A percentile compares a stretch with the other conserved stretches of the same genome.
phyloP scores from a whole-genome alignment of 768 basidiomycete species.

The Mycena kentingensis region DNA sequence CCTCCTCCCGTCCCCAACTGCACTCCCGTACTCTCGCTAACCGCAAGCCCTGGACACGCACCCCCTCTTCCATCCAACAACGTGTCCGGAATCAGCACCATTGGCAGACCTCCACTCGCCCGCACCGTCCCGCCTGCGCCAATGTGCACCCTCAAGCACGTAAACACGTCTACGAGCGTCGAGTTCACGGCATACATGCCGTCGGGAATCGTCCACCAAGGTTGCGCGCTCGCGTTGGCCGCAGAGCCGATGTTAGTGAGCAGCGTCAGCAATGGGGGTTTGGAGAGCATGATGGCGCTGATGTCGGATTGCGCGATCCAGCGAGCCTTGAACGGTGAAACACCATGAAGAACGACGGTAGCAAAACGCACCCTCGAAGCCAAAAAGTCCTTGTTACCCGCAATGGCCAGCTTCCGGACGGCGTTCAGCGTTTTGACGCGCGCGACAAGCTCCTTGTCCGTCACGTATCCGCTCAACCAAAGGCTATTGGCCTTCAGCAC shows the following conservation, averaged over 20 bases:
- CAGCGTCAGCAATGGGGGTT: conserved; percentile 57
- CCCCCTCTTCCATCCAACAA: conserved; percentile 23
- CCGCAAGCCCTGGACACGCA: conserved; percentile 19
- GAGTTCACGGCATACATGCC: conserved; percentile 43
- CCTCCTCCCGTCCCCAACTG: background rate
- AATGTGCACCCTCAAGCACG: conserved; percentile 43
- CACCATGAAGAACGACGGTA: background rate
- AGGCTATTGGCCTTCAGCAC: conserved; percentile 39
- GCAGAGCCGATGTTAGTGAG: conserved; percentile 52
- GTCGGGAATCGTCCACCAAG: conserved; percentile 45
- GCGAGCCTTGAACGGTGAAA: conserved; percentile 37
- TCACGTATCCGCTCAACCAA: conserved; percentile 59
- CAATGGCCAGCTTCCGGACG: conserved; percentile 53
- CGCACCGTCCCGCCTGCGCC: conserved; percentile 44
- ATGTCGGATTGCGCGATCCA: conserved; percentile 43
- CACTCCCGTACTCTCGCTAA: conserved; percentile 3
- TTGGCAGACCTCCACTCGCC: conserved; percentile 49
- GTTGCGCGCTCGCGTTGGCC: conserved; percentile 31
- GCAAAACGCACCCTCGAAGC: conserved; percentile 42
- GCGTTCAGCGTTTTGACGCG: conserved; percentile 53
- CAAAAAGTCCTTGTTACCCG: conserved; percentile 44
- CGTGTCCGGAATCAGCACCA: conserved; percentile 31
- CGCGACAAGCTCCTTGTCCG: conserved; percentile 49
- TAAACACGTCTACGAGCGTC: conserved; percentile 54
- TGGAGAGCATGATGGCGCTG: conserved; percentile 50